phyloP scores from a whole-genome alignment of 1,139 yeast species.

The Taphrina confusa region DNA sequence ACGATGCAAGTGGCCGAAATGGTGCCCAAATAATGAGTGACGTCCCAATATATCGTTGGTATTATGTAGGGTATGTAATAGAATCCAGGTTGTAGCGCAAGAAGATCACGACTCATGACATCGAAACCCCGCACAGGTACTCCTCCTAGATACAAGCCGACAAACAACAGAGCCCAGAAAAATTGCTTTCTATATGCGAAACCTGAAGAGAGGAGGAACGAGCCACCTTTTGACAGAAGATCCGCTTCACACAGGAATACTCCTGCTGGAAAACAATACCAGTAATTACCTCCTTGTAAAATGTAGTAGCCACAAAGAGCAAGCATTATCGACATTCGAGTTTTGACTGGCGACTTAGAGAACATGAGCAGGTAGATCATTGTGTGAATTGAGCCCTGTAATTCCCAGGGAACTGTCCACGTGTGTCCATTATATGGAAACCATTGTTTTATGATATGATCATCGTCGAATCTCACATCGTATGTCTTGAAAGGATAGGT shows the following conservation, averaged over 20 bases:
- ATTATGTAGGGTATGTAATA: neutral
- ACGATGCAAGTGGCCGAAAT: neutral
- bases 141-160: neutral
- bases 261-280: neutral
- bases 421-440: slow-evolving; percentile 4
- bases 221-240: neutral
- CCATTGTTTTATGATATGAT: neutral
- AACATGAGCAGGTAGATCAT: neutral
- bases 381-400: neutral
- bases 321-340: neutral
- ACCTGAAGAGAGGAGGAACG: neutral
- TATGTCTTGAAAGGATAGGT: neutral
- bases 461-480: neutral
- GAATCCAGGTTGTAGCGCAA: neutral
- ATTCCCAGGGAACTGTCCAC: neutral
- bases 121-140: neutral
- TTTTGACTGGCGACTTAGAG: neutral
- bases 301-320: neutral
- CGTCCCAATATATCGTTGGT: neutral
- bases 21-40: slow-evolving; percentile 1
- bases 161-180: neutral
- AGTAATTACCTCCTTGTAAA: neutral
- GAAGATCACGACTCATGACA: neutral
- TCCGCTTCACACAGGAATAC: neutral
- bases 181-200: neutral